Conservation (phyloP, 805 yeast species). For the Kodamaea kaohsiungensis region DNA sequence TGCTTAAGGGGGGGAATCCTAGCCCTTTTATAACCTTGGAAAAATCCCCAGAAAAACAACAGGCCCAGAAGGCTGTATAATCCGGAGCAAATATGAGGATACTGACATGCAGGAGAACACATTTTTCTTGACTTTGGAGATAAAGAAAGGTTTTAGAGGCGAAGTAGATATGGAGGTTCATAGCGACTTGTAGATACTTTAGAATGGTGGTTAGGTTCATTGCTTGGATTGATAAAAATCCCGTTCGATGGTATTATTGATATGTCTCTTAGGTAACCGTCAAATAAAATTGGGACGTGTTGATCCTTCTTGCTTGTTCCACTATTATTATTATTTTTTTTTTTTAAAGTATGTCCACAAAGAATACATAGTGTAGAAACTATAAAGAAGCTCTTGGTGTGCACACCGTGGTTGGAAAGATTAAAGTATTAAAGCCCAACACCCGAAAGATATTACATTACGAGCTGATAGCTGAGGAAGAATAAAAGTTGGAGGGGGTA, state of each 20-base stretch:
- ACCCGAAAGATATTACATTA: too few species aligned
- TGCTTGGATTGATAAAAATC: too few species aligned
- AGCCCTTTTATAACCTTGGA: not conserved
- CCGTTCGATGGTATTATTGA: too few species aligned
- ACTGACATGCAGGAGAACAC: not conserved
- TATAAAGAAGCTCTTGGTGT: not conserved
- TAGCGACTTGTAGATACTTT: too few species aligned
- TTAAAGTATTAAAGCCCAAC: not conserved
- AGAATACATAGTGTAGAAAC: not conserved
- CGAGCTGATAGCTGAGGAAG: too few species aligned
- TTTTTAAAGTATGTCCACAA: not conserved
- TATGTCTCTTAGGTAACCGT: not conserved
- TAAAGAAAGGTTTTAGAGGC: not conserved
- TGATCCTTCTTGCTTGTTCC: not conserved
- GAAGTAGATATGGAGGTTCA: not conserved
- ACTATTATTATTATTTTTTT: not conserved
- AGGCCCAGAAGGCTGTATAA: constrained; percentile 1
- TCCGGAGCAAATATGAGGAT: constrained; percentile 1
- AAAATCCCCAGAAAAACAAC: constrained; percentile 1
- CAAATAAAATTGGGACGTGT: not conserved
- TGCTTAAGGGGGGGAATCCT: not conserved
- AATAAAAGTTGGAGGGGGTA: not conserved
- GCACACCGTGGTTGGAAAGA: not conserved
- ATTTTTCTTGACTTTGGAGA: not conserved
- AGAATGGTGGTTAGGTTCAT: too few species aligned